A percentile compares a stretch with the other conserved stretches of the same genome.
These are phyloP conservation scores for Cyclanthera cordifolia DNA, from an alignment of 306 rosid species.

Conservation along the genomic window DNA sequence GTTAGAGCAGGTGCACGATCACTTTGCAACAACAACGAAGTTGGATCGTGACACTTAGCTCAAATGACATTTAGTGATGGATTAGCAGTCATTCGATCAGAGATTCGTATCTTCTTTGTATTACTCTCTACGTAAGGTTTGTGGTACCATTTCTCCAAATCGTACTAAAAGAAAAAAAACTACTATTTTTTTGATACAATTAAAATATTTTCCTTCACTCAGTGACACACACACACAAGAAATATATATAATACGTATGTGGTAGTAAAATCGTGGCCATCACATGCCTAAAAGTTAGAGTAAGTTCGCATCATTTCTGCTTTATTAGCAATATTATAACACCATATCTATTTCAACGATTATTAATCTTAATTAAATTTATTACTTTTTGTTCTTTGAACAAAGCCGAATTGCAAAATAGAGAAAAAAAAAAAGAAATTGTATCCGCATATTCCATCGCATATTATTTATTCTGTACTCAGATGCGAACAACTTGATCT, in stretches of 20 bases:
- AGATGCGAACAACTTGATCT: too few species aligned
- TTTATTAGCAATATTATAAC: neutral
- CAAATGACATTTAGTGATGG: too few species aligned
- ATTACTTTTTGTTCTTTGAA: neutral
- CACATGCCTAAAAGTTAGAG: neutral
- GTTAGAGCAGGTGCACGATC: too few species aligned
- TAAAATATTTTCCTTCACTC: neutral
- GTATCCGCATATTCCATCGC: neutral
- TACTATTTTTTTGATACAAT: too few species aligned
- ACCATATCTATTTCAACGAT: neutral
- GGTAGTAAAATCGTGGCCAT: neutral
- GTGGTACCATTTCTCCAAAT: too few species aligned
- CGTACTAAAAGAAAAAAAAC: too few species aligned
- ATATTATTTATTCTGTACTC: too few species aligned
- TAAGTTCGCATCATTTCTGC: neutral
- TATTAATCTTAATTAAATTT: neutral
- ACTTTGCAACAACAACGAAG: too few species aligned
- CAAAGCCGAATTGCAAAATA: neutral
- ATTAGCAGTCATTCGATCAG: too few species aligned
- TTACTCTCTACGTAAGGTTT: too few species aligned
- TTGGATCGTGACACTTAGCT: too few species aligned
- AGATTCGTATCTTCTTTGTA: too few species aligned
- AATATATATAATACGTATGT: neutral
- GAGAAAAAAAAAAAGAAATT: neutral
- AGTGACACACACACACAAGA: neutral